Percentiles rank a stretch among this genome's conserved stretches.
Conservation (phyloP, 306 rosid species). For the Argentina anserina region DNA sequence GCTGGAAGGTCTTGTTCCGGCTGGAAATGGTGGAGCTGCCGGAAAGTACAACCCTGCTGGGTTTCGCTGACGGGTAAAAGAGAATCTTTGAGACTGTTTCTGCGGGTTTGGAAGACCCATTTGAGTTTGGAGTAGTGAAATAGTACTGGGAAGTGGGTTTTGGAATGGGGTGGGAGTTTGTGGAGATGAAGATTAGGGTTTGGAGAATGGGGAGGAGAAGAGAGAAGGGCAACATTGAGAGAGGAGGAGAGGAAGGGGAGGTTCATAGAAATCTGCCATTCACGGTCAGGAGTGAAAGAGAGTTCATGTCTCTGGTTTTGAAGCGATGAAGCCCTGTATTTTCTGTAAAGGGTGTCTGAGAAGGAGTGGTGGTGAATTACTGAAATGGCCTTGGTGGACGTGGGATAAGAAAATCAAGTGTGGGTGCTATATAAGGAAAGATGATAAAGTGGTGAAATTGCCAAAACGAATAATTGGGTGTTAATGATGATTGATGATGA, state of each 20-base stretch:
- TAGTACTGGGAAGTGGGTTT: not conserved
- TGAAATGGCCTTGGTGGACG: not conserved
- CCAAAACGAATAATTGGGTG: not conserved
- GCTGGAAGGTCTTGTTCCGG: slow-evolving; percentile 46
- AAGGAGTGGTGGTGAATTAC: not conserved
- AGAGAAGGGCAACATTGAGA: slow-evolving; percentile 9
- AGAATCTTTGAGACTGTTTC: not conserved
- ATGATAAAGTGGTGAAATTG: not conserved
- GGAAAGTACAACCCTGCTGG: slow-evolving; percentile 16
- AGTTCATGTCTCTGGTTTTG: not conserved
- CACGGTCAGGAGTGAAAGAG: slow-evolving; percentile 18
- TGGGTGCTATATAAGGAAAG: not conserved
- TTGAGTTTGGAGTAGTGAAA: not conserved
- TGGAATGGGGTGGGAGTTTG: not conserved
- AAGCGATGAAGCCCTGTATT: too few relatives aligned
- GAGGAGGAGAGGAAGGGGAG: slow-evolving; percentile 4
- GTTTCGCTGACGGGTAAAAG: not conserved
- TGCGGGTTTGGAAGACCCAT: not conserved
- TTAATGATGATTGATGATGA: not conserved
- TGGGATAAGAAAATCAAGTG: not conserved
- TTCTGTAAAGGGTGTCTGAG: not conserved
- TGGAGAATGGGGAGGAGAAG: slow-evolving; percentile 16
- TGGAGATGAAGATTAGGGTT: not conserved
- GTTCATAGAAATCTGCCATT: slow-evolving; percentile 26
- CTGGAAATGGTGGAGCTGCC: slow-evolving; percentile 42